phyloP scores from a whole-genome alignment of 129 eudicot genomes.

The Flaveria robusta region DNA sequence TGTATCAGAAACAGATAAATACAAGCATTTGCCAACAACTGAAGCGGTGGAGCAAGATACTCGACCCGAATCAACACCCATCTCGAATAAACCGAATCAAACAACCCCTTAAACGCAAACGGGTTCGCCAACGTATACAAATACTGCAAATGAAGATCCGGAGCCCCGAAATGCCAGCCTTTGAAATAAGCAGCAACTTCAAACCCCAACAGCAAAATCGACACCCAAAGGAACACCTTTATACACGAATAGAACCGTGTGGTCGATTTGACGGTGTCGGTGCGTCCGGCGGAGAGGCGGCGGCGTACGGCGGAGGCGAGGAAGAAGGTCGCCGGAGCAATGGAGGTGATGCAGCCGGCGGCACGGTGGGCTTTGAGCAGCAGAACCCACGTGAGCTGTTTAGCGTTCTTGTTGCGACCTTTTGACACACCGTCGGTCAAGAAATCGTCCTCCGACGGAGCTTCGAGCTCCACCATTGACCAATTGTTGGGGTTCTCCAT shows the following conservation, averaged over 20 bases:
- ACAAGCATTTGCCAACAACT: slow-evolving; percentile 66
- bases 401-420: slow-evolving; percentile 77
- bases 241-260: slow-evolving; percentile 53
- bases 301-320: slow-evolving; percentile 83
- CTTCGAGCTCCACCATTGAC: slow-evolving; percentile 86
- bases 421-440: slow-evolving; percentile 39
- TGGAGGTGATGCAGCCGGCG: slow-evolving; percentile 87
- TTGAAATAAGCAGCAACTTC: slow-evolving; percentile 70
- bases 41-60: slow-evolving; percentile 84
- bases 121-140: slow-evolving; percentile 44
- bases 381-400: slow-evolving; percentile 94
- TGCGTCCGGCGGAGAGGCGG: slow-evolving; percentile 78
- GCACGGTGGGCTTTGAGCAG: slow-evolving; percentile 87
- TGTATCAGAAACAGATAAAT: slow-evolving; percentile 69
- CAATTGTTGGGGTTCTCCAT: slow-evolving; percentile 95
- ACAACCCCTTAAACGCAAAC: slow-evolving; percentile 45
- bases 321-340: slow-evolving; percentile 70
- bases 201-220: slow-evolving; percentile 56
- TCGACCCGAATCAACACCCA: slow-evolving; percentile 81
- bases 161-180: slow-evolving; percentile 68
- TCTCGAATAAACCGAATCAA: slow-evolving; percentile 58
- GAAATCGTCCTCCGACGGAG: slow-evolving; percentile 62
- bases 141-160: slow-evolving; percentile 62
- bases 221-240: slow-evolving; percentile 53
- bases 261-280: slow-evolving; percentile 51